phyloP scores from a whole-genome alignment of 257 asterid species.

The Hygrophila difformis region DNA sequence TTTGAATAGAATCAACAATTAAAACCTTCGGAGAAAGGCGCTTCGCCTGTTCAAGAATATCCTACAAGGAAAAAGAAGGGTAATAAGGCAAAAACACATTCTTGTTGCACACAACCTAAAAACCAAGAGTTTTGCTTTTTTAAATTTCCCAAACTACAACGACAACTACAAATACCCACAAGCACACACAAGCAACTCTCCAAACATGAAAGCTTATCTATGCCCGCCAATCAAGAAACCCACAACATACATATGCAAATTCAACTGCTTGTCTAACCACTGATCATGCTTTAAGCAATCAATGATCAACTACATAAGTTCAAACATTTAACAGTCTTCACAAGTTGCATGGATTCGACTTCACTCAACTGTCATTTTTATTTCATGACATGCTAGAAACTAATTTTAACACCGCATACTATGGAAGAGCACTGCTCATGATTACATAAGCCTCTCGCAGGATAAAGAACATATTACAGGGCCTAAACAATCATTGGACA shows the following conservation, averaged over 20 bases:
- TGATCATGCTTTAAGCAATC: neutral
- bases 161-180: no score
- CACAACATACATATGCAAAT: no score
- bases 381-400: neutral
- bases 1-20: slow-evolving; percentile 88
- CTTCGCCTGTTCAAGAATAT: slow-evolving; percentile 67
- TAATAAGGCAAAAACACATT: no score
- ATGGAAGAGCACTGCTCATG: neutral
- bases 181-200: no score
- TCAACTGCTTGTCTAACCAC: neutral
- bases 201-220: no score
- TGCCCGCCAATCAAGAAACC: neutral
- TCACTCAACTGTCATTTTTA: slow-evolving; percentile 3
- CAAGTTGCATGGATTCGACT: neutral
- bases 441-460: neutral
- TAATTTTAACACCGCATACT: neutral
- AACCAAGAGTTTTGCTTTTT: neutral
- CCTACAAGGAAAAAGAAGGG: slow-evolving; percentile 44
- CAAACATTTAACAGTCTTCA: neutral
- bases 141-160: slow-evolving; percentile 7
- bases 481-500: neutral
- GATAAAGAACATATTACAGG: neutral
- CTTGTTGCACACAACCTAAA: neutral
- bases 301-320: slow-evolving; percentile 3
- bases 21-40: slow-evolving; percentile 58